Evolutionary conservation across 257 asterid species (phyloP).

Genomic region (Petunia secreta): DNA sequence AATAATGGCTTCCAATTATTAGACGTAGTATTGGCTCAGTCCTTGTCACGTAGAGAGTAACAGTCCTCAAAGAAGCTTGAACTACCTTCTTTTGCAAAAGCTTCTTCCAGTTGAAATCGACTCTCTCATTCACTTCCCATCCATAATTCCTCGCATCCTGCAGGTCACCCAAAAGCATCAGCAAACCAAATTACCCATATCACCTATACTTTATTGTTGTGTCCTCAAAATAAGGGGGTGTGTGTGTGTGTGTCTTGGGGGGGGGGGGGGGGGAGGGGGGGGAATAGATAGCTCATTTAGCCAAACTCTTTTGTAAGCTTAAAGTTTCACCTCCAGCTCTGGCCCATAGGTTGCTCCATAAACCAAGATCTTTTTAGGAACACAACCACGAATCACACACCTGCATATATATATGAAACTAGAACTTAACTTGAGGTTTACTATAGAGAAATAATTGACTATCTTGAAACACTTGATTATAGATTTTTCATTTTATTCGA

Average conservation of each 20-base stretch:
- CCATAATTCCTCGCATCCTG: slow-evolving; percentile 97
- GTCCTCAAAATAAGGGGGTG: neutral
- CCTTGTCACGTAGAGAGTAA: neutral
- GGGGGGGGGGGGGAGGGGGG: neutral
- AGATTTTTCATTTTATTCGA: neutral
- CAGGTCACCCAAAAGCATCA: slow-evolving; percentile 29
- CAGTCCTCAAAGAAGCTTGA: neutral
- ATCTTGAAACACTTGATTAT: neutral
- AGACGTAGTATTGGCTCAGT: slow-evolving; percentile 4
- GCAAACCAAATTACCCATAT: neutral
- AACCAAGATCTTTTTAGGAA: slow-evolving; percentile 97
- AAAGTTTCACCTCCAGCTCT: slow-evolving; percentile 79
- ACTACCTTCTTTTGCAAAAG: slow-evolving; percentile 91
- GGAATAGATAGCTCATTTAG: neutral
- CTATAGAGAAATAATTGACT: neutral
- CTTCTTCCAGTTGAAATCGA: slow-evolving; percentile 93
- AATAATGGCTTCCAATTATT: neutral
- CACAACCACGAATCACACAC: slow-evolving; percentile 99
- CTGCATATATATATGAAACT: slow-evolving; percentile 47
- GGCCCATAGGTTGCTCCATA: slow-evolving; percentile 97
- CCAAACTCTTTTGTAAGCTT: neutral
- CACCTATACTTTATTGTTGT: neutral
- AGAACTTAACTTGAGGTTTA: neutral
- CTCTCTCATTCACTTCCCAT: slow-evolving; percentile 84
- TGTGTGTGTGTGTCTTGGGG: no score